phyloP scores from a whole-genome alignment of 2,329 filamentous ascomycete genomes.

The Hypoxylon sp. region DNA sequence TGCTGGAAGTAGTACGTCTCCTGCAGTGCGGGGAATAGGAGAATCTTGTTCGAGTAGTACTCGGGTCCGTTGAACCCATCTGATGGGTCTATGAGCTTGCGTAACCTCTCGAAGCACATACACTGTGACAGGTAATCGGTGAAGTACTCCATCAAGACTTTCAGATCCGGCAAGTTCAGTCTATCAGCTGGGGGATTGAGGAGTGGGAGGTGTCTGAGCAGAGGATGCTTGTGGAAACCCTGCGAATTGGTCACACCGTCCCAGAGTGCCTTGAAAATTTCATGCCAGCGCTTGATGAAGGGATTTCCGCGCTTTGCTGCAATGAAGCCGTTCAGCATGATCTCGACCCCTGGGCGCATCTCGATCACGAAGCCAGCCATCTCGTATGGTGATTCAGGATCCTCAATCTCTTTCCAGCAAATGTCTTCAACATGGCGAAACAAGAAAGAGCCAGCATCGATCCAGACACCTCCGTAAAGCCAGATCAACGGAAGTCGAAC shows the following conservation, averaged over 20 bases:
- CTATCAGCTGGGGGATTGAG: conserved; percentile 47
- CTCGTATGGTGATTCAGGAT: conserved; percentile 56
- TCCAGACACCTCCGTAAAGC: conserved; percentile 60
- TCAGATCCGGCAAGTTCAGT: conserved; percentile 47
- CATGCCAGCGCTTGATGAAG: conserved; percentile 62
- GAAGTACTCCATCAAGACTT: conserved; percentile 48
- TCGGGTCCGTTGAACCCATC: conserved; percentile 56
- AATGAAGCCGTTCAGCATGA: conserved; percentile 60
- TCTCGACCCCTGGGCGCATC: conserved; percentile 48
- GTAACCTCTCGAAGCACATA: conserved; percentile 53
- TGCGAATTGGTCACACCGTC: conserved; percentile 51
- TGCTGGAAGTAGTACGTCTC: conserved; percentile 53
- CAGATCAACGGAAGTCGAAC: conserved; percentile 60
- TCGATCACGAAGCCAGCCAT: conserved; percentile 52
- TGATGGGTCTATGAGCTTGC: conserved; percentile 54
- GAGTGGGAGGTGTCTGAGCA: conserved; percentile 51
- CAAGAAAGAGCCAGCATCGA: conserved; percentile 61
- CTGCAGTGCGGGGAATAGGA: conserved; percentile 52
- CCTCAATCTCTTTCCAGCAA: conserved; percentile 60
- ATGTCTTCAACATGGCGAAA: conserved; percentile 59
- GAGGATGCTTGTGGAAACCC: conserved; percentile 55
- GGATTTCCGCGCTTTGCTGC: conserved; percentile 59
- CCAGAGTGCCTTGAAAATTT: conserved; percentile 57
- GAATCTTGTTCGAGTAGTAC: conserved; percentile 54
- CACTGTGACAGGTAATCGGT: conserved; percentile 55